Percentiles rank a stretch among this genome's conserved stretches.
phyloP scores from a whole-genome alignment of 352 stramenopile genomes.

The Pythium scleroteichum region DNA sequence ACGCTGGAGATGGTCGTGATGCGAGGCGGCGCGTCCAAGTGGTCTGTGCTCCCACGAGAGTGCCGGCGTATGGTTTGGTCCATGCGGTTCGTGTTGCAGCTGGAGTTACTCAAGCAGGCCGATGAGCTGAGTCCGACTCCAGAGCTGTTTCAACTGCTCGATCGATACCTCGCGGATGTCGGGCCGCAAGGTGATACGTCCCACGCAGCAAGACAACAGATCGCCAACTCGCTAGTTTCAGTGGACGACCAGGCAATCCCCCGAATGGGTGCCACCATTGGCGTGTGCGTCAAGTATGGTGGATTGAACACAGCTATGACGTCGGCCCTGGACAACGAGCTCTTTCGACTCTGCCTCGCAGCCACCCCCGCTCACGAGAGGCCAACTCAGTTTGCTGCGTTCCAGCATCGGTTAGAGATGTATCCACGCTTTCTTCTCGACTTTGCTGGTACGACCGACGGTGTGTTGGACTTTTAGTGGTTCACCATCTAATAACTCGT shows the following conservation, averaged over 20 bases:
- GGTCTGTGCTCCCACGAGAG: slow-evolving; percentile 2
- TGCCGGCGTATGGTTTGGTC: slow-evolving; percentile 24
- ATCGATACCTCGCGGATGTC: slow-evolving; percentile 17
- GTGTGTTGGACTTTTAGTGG: no score
- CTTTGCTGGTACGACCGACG: slow-evolving; percentile 17
- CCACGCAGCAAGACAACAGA: background rate
- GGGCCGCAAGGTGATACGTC: background rate
- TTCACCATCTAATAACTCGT: no score
- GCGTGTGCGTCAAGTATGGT: slow-evolving; percentile 3
- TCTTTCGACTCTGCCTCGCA: slow-evolving; percentile 19
- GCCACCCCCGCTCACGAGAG: slow-evolving; percentile 10
- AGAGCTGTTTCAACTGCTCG: slow-evolving; percentile 11
- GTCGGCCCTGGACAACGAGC: slow-evolving; percentile 13
- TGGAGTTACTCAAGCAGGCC: slow-evolving; percentile 11
- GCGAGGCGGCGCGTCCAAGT: slow-evolving; percentile 6
- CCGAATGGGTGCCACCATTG: background rate
- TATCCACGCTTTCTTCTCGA: slow-evolving; percentile 8
- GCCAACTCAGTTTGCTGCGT: slow-evolving; percentile 3
- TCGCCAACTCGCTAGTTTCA: background rate
- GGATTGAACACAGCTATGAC: background rate
- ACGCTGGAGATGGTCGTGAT: slow-evolving; percentile 18
- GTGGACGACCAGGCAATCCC: background rate
- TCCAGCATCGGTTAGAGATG: background rate
- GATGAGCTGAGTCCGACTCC: background rate
- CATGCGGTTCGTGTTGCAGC: slow-evolving; percentile 12